phyloP scores from a whole-genome alignment of 768 basidiomycete species.

The Lentinula guzmanii region DNA sequence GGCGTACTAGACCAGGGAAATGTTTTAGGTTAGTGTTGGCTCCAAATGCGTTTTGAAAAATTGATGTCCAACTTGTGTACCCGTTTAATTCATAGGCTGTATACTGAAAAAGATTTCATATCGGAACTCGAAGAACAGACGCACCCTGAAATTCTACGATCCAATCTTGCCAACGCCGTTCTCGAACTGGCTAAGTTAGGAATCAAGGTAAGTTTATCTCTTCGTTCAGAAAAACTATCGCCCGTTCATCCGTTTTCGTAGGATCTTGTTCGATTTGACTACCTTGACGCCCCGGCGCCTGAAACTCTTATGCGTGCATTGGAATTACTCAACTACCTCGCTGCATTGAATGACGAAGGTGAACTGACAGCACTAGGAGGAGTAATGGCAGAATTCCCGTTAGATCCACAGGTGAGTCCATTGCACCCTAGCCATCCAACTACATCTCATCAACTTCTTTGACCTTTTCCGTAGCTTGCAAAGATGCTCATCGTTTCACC shows the following conservation, averaged over 20 bases:
- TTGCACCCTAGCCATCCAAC: not conserved
- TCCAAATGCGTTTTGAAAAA: not conserved
- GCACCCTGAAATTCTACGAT: constrained; percentile 90
- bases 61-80: not conserved
- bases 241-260: constrained; percentile 15
- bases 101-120: constrained; percentile 97
- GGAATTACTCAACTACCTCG: constrained; percentile 87
- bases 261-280: constrained; percentile 87
- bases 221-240: not conserved
- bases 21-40: constrained; percentile 52
- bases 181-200: constrained; percentile 93
- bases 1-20: constrained; percentile 93
- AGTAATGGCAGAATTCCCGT: constrained; percentile 97
- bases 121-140: constrained; percentile 95
- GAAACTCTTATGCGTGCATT: constrained; percentile 97
- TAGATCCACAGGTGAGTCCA: constrained; percentile 86
- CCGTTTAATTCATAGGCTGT: constrained; percentile 42
- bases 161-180: constrained; percentile 90
- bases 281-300: constrained; percentile 89
- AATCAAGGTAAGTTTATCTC: constrained; percentile 53
- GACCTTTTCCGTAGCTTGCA: constrained; percentile 49
- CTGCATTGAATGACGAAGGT: constrained; percentile 92
- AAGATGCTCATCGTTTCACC: constrained; percentile 94
- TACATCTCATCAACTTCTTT: not conserved
- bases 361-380: constrained; percentile 79